A percentile compares a stretch with the other conserved stretches of the same genome.
Evolutionary conservation across 495 filamentous ascomycete species (phyloP).

Genomic region (Cryomyces antarcticus): DNA sequence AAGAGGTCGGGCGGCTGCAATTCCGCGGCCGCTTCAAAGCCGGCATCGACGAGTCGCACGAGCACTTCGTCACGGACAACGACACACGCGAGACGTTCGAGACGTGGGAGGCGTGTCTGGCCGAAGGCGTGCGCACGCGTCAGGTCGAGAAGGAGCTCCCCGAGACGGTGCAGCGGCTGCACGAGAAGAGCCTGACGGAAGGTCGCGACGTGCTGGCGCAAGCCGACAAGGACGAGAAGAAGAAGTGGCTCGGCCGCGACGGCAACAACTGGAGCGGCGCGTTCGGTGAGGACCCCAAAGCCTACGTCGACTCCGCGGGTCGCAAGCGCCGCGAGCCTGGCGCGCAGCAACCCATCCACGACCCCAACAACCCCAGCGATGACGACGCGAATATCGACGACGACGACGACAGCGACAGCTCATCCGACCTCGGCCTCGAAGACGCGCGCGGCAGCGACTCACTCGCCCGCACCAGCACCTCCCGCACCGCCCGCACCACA

Average conservation of each 20-base stretch:
- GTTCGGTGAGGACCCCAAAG: conserved; percentile 46
- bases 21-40: conserved; percentile 71
- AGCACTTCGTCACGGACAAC: conserved; percentile 66
- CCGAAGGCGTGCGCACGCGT: conserved; percentile 58
- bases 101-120: conserved; percentile 75
- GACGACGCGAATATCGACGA: conserved; percentile 23
- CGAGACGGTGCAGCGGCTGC: conserved; percentile 41
- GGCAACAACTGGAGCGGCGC: conserved; percentile 82
- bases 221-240: conserved; percentile 45
- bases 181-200: conserved; percentile 57
- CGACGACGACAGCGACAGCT: conserved; percentile 19
- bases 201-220: conserved; percentile 60
- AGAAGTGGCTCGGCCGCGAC: conserved; percentile 57
- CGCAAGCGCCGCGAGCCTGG: conserved; percentile 34
- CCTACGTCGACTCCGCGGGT: conserved; percentile 29
- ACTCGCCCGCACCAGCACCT: too few relatives aligned
- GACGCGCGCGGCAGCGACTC: conserved; percentile 23
- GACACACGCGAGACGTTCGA: conserved; percentile 82
- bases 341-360: conserved; percentile 31
- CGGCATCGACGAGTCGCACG: conserved; percentile 76
- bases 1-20: conserved; percentile 59
- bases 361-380: conserved; percentile 31
- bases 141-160: conserved; percentile 50
- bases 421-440: conserved; percentile 25
- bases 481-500: too few relatives aligned